phyloP scores from a whole-genome alignment of 1,284 basidiomycete genomes.

The Ganoderma meredithae region DNA sequence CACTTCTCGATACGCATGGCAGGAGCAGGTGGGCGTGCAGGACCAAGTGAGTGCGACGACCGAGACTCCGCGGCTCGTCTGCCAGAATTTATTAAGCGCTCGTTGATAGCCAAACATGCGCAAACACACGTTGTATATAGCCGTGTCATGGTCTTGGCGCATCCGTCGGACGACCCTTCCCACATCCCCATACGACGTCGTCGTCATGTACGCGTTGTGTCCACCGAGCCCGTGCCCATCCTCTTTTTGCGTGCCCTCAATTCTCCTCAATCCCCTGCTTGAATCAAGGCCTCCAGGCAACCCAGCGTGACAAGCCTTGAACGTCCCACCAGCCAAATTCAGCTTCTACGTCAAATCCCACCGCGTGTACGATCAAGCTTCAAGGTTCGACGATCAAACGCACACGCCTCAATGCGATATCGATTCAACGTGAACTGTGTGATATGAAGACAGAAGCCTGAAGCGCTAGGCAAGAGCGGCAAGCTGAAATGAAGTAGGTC shows the following conservation, averaged over 20 bases:
- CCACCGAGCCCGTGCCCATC: neutral
- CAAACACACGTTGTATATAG: constrained; percentile 17
- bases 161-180: neutral
- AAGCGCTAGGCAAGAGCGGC: neutral
- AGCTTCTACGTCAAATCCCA: neutral
- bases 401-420: neutral
- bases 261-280: neutral
- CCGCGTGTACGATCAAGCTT: no score
- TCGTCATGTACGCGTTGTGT: constrained; percentile 7
- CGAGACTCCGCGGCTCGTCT: neutral
- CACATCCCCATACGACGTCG: constrained; percentile 14
- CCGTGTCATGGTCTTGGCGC: neutral
- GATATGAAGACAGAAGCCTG: constrained; percentile 1
- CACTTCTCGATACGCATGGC: constrained; percentile 89
- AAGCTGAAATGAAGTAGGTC: neutral
- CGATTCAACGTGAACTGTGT: neutral
- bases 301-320: neutral
- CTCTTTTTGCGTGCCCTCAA: constrained; percentile 11
- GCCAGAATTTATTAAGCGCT: constrained; percentile 31
- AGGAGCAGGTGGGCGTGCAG: constrained; percentile 20
- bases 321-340: neutral
- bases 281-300: neutral
- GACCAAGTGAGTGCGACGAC: constrained; percentile 10
- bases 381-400: neutral
- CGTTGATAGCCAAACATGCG: constrained; percentile 11